phyloP scores from a whole-genome alignment of 1,284 basidiomycete species.

The Microstroma glucosiphilum region DNA sequence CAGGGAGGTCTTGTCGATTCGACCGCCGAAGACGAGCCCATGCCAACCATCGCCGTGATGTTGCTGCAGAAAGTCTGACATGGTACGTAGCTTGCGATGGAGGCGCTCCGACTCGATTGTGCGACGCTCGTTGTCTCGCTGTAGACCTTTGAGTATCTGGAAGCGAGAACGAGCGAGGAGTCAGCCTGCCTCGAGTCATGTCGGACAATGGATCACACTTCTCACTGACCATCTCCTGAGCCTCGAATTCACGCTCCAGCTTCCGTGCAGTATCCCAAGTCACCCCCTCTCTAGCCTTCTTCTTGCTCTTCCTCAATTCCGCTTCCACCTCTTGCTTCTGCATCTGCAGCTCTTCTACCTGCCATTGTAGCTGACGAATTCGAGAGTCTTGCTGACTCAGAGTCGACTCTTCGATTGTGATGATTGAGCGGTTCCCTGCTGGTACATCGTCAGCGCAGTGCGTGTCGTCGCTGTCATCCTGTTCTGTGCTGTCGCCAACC shows the following conservation, averaged over 20 bases:
- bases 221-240: conserved; percentile 28
- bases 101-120: conserved; percentile 36
- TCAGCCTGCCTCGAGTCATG: background rate
- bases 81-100: conserved; percentile 27
- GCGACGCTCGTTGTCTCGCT: conserved; percentile 35
- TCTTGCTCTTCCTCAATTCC: background rate
- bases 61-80: conserved; percentile 29
- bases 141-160: conserved; percentile 35
- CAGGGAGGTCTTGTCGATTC: no score
- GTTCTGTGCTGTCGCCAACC: background rate
- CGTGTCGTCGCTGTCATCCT: background rate
- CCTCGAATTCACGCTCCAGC: conserved; percentile 37
- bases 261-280: conserved; percentile 29
- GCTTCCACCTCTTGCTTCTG: background rate
- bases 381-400: no score
- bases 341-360: no score
- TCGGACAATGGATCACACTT: background rate
- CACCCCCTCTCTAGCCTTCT: conserved; percentile 14
- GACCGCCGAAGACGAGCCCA: conserved; percentile 21
- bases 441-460: background rate
- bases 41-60: conserved; percentile 37
- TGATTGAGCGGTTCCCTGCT: background rate
- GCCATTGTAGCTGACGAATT: no score
- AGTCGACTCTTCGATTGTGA: background rate
- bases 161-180: background rate